Evolutionary conservation across 179 eudicot genomes (phyloP).

Genomic region (Beta lomatogona): DNA sequence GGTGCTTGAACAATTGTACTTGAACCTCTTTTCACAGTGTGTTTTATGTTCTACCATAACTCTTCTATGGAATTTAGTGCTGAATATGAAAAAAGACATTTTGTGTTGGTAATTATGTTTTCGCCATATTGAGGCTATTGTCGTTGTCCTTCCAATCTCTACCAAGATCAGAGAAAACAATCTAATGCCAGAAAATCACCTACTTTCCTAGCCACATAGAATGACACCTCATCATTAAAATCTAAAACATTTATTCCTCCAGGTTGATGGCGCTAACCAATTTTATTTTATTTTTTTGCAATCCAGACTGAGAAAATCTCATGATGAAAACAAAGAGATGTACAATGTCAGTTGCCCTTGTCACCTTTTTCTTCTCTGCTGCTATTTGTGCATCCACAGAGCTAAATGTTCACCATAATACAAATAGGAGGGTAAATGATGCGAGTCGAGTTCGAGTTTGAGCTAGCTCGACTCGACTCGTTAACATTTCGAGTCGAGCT

Average conservation of each 20-base stretch:
- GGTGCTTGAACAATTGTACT: too few species aligned
- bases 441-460: too few species aligned
- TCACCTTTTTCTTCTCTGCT: constrained; percentile 11
- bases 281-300: too few species aligned
- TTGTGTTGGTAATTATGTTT: neutral
- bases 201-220: constrained; percentile 1
- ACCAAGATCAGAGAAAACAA: neutral
- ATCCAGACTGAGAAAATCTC: neutral
- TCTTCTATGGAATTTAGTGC: neutral
- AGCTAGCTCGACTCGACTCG: too few species aligned
- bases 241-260: neutral
- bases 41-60: too few species aligned
- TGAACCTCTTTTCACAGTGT: too few species aligned
- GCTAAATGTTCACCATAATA: neutral
- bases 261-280: neutral
- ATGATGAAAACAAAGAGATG: constrained; percentile 2
- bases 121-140: neutral
- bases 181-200: neutral
- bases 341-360: neutral
- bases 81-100: neutral
- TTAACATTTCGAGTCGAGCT: too few species aligned
- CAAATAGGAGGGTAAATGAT: too few species aligned
- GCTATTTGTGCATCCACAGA: neutral
- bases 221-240: neutral
- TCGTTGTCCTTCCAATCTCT: neutral